Evolutionary conservation across 148 eudicot species (phyloP), one percentile per base, ranked within the genome.

Genomic region (Arbutus unedo): DNA sequence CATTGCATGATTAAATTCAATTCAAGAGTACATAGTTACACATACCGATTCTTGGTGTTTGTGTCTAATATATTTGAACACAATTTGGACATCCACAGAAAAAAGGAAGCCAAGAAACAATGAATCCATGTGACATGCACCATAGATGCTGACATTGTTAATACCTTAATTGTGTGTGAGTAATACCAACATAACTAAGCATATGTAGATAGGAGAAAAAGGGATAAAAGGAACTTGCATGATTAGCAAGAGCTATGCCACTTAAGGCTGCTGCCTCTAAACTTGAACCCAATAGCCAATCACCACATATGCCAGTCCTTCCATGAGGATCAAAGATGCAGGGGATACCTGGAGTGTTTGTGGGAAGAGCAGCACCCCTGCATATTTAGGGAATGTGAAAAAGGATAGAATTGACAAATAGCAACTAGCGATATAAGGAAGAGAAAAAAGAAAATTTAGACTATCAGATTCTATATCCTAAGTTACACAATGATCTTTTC

Each of bases 281-380:
- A 85, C 94, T 96, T 75, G 98, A 96, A 43, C 99, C 99, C 72
- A 94, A 85, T 68, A 96, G 90, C 99, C 99, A 96, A 94, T 96
- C 99, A 79, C 99, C 99, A 84, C 99, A 96, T 77, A 96, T 93
- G 59, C 99, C 99, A 84, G 97, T 92, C 89, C 99, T 88, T 88
- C 98, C 99, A 74, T 86, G 92, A 62, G 99, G 93, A 88, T 96
- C 98, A 89, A 96, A 96, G 79, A 96, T 94, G 86, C 97, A 96
- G 72, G 99, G 98, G 71, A 92, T 78, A 66, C 89, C 90, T n/a
- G 98, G 99, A 56, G 91, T 91, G 88, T 96, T 96, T 31, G 93
- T 96, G 72, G 99, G 99, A 91, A 96, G 99, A 85, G 98, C 99
- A 79, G 99, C 99, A 85, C 99, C 99, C 99, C 99, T 96, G 87